Evolutionary conservation across 1,284 basidiomycete genomes (phyloP).

Genomic region (Nidula niveotomentosa): DNA sequence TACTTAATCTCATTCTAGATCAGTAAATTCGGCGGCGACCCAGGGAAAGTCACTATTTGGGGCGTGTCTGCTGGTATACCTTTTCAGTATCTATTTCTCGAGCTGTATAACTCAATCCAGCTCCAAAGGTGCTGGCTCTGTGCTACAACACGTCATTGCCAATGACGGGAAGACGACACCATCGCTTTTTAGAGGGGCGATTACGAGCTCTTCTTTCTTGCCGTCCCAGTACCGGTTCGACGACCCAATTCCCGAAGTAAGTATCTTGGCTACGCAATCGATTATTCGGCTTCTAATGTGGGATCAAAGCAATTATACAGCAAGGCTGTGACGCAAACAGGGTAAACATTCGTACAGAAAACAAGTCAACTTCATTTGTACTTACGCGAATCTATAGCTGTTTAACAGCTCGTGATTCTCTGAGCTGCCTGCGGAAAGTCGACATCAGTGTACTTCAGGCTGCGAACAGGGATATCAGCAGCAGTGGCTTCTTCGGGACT

Average conservation of each 20-base stretch:
- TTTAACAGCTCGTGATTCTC: slow-evolving; percentile 22
- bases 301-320: slow-evolving; percentile 27
- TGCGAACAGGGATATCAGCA: slow-evolving; percentile 31
- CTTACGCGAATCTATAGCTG: slow-evolving; percentile 27
- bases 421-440: slow-evolving; percentile 31
- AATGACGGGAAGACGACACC: slow-evolving; percentile 33
- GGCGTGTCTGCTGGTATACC: slow-evolving; percentile 30
- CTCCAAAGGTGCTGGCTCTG: slow-evolving; percentile 32
- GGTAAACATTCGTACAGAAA: slow-evolving; percentile 19
- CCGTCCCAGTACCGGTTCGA: slow-evolving; percentile 46
- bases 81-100: slow-evolving; percentile 1
- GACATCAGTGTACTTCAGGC: slow-evolving; percentile 26
- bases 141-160: slow-evolving; percentile 36
- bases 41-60: slow-evolving; percentile 31
- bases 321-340: slow-evolving; percentile 24
- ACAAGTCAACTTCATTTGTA: not conserved
- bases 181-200: slow-evolving; percentile 40
- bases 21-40: slow-evolving; percentile 31
- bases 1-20: slow-evolving; percentile 12
- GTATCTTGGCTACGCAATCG: slow-evolving; percentile 1
- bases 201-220: slow-evolving; percentile 42
- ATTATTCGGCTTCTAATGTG: not conserved
- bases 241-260: slow-evolving; percentile 40
- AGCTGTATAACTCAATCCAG: too few species aligned
- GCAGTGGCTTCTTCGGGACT: slow-evolving; percentile 36